These are phyloP conservation scores for Corrigiola litoralis DNA, from an alignment of 179 eudicot species.

Conservation along the genomic window DNA sequence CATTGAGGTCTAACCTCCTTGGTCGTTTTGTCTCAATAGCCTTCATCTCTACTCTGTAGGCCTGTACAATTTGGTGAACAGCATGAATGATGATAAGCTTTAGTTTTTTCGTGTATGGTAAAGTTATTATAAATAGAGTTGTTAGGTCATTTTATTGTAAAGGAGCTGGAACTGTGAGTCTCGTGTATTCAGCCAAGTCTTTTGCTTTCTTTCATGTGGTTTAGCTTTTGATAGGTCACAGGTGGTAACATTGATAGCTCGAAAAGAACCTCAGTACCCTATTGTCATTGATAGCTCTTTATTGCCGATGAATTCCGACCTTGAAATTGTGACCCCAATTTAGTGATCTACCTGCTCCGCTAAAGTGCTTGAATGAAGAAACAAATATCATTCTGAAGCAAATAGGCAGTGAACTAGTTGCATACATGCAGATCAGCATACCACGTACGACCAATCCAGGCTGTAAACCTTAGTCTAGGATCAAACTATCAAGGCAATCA, in stretches of 20 bases:
- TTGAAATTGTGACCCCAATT: too few relatives aligned
- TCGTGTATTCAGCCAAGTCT: conserved; percentile 22
- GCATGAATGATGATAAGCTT: background rate
- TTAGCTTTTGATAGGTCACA: conserved; percentile 15
- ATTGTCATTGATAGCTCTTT: conserved; percentile 13
- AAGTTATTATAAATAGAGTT: background rate
- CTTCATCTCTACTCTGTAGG: conserved; percentile 4
- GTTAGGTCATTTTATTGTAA: conserved; percentile 24
- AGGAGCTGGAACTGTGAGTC: conserved; percentile 20
- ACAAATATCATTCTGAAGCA: too few relatives aligned
- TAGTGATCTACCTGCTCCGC: too few relatives aligned
- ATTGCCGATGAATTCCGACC: background rate
- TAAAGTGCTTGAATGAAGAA: too few relatives aligned
- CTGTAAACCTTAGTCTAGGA: background rate
- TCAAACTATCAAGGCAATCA: background rate
- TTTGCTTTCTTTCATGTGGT: conserved; percentile 1
- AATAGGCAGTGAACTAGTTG: background rate
- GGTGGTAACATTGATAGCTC: conserved; percentile 7
- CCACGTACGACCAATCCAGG: background rate
- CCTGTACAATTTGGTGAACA: background rate
- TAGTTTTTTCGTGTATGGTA: background rate
- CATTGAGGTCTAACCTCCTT: conserved; percentile 43
- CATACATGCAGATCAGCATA: background rate
- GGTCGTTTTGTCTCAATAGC: conserved; percentile 33
- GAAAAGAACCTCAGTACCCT: background rate